These are phyloP conservation scores for Lolium rigidum DNA, from an alignment of 176 grass and related monocot species.

Conservation along the genomic window DNA sequence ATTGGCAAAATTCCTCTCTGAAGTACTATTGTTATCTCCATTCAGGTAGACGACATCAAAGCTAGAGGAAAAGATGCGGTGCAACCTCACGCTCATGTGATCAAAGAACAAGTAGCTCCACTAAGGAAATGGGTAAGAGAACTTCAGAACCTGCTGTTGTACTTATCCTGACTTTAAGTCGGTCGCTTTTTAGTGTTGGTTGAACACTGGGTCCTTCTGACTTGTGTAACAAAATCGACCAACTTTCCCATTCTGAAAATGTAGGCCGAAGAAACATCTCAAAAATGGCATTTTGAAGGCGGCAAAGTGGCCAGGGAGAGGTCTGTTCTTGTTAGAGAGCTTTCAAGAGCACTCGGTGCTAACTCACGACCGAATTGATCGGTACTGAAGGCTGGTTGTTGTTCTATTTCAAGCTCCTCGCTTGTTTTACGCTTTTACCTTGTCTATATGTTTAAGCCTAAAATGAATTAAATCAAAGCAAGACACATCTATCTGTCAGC, in stretches of 20 bases:
- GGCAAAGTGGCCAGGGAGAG: constrained; percentile 58
- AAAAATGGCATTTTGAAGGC: constrained; percentile 66
- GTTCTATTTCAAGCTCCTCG: background rate
- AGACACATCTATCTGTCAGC: background rate
- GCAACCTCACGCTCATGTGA: constrained; percentile 64
- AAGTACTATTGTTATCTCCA: background rate
- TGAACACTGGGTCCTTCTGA: background rate
- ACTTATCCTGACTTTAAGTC: background rate
- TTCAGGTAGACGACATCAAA: constrained; percentile 75
- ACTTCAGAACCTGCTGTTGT: background rate
- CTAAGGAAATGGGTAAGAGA: constrained; percentile 73
- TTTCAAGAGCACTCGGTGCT: constrained; percentile 63
- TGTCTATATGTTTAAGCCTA: constrained; percentile 11
- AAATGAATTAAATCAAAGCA: no score
- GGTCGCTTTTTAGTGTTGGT: constrained; percentile 19
- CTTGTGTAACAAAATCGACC: background rate
- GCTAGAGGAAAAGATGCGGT: constrained; percentile 71
- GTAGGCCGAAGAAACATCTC: constrained; percentile 65
- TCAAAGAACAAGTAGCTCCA: constrained; percentile 80
- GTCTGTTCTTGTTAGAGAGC: constrained; percentile 54
- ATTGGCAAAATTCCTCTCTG: background rate
- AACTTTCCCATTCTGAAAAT: constrained; percentile 22
- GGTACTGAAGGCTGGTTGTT: background rate
- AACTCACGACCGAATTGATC: constrained; percentile 62
- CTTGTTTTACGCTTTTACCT: background rate